Base-by-base conservation (phyloP, 2,329 filamentous ascomycete genomes). In the Xylaria sp. region DNA sequence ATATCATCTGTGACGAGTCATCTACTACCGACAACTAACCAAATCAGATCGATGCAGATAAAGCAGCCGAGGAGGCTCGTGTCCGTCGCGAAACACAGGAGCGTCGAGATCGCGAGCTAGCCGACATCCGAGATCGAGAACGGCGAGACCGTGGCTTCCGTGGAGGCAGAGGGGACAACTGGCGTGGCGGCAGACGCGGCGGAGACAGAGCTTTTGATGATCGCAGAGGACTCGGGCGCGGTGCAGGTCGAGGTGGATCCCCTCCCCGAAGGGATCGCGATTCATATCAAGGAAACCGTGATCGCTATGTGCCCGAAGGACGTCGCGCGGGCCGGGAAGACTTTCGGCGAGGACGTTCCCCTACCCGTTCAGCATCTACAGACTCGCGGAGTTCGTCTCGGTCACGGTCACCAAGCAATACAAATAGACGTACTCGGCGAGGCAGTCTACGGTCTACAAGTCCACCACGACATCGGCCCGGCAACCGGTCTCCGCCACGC, bases 1-100 rank as follows among this genome's bases (percentile, higher is more conserved):
- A 68, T 74, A 10, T 28, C 23, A 6, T 6, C 15, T 6, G 11
- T 42, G 10, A 38, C 26, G 7, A 6, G 26, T 71, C 23, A 5
- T 4, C 65, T 36, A n/a, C 38, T 17, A 7, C 36, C 13, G 58
- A 53, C 59, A 48, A 26, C 66, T 72, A 58, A 71, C 59, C 42
- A 17, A 49, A 38, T 54, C 72, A 94, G 93, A 89, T 93, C 60
- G 91, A 97, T 77, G 92, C 93, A 42, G 93, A 96, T 74, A 92
- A 90, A 79, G 91, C 90, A 51, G 92, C 92, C 33, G 92, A 96
- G 77, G 90, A 92, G 76, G 88, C 89, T 33, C 90, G 91, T 63
- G 87, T 87, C 63, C 88, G 90, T 74, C 89, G 90, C 71, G 92
- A 95, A 76, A 88, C 91, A 65, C 87, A 92, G 67, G 87, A 90